phyloP scores from a whole-genome alignment of 2,329 filamentous ascomycete genomes.

The Aspergillus pseudoviridinutans region DNA sequence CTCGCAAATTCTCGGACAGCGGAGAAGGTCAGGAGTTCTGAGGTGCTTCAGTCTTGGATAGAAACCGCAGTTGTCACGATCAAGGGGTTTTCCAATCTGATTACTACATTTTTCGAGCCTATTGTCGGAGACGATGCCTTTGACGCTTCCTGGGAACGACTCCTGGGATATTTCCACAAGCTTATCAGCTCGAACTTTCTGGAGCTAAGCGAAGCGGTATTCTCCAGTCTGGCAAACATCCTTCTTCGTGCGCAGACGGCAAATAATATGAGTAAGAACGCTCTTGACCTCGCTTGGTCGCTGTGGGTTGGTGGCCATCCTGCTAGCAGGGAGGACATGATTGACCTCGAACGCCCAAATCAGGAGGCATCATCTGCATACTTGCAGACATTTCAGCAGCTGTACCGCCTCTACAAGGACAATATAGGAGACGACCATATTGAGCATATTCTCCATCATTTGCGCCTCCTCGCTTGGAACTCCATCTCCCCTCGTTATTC shows the following conservation, averaged over 20 bases:
- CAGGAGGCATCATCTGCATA: conserved; percentile 86
- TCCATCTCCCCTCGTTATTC: conserved; percentile 52
- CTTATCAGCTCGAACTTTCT: conserved; percentile 61
- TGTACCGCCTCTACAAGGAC: conserved; percentile 70
- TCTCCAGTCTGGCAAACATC: conserved; percentile 63
- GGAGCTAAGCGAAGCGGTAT: conserved; percentile 69
- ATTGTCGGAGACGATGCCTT: conserved; percentile 66
- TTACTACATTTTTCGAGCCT: conserved; percentile 71
- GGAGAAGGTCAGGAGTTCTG: conserved; percentile 15
- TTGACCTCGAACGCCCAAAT: conserved; percentile 56
- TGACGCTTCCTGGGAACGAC: conserved; percentile 67
- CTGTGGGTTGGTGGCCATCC: conserved; percentile 68
- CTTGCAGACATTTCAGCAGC: conserved; percentile 67
- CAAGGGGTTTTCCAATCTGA: conserved; percentile 66
- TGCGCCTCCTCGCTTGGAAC: conserved; percentile 67
- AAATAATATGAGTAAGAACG: conserved; percentile 41
- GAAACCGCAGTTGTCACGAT: conserved; percentile 72
- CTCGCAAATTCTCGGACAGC: conserved; percentile 14
- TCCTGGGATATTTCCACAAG: conserved; percentile 65
- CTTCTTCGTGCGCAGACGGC: conserved; percentile 46
- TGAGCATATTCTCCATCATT: conserved; percentile 63
- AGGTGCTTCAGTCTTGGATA: conserved; percentile 57
- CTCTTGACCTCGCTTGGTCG: conserved; percentile 62
- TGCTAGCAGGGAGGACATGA: conserved; percentile 38
- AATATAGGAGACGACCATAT: conserved; percentile 62